A percentile compares a stretch with the other conserved stretches of the same genome.
Evolutionary conservation across 257 asterid species (phyloP).

Genomic region (Rehmannia glutinosa): DNA sequence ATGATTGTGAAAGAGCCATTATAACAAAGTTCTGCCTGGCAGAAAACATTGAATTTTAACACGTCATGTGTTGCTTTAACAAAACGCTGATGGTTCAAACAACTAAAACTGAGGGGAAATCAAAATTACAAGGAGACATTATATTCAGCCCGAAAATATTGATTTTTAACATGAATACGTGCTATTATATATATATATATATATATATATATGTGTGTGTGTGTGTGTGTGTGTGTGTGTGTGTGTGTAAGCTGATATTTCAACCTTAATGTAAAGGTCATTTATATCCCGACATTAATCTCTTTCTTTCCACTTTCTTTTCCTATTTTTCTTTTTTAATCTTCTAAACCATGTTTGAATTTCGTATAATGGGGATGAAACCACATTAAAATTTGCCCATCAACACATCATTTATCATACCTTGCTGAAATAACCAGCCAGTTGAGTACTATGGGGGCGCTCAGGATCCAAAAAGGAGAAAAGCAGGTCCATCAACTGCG

Average conservation of each 20-base stretch:
- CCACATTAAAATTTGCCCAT: background rate
- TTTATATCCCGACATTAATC: background rate
- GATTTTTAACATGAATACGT: background rate
- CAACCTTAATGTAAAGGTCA: background rate
- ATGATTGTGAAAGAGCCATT: too few relatives aligned
- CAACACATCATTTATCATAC: constrained; percentile 29
- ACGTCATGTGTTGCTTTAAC: too few relatives aligned
- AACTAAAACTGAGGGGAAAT: background rate
- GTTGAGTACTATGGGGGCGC: constrained; percentile 50
- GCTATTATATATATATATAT: too few relatives aligned
- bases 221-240: too few relatives aligned
- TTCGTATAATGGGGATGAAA: background rate
- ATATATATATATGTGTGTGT: too few relatives aligned
- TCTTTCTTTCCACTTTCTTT: background rate
- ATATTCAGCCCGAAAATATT: background rate
- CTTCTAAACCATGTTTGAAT: background rate
- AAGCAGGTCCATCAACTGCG: constrained; percentile 73
- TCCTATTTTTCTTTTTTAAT: background rate
- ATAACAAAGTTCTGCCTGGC: too few relatives aligned
- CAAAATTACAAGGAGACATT: background rate
- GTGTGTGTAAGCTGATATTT: background rate
- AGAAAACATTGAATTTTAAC: too few relatives aligned
- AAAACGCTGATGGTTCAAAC: too few relatives aligned
- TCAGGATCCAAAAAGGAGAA: constrained; percentile 76
- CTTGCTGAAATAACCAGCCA: constrained; percentile 93